Base-by-base conservation (phyloP, 306 rosid species). In the Acacia crassicarpa region DNA sequence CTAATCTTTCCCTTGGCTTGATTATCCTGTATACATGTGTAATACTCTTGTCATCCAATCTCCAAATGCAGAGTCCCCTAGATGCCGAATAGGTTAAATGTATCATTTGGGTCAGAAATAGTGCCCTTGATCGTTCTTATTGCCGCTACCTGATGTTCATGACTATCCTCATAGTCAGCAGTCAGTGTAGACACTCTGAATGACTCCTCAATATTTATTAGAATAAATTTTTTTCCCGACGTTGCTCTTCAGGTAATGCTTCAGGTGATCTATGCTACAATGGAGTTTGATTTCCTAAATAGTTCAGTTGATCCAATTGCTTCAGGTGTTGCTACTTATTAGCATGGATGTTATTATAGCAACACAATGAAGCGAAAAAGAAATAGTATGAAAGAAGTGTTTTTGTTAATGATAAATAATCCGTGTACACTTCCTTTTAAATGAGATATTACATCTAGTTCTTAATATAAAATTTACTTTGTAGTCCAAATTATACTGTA, bases 191-290 rank as follows among this genome's bases (percentile, higher is more conserved):
- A 77, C 67, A 68, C 67, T 56, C 40, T 25, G 56, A 63, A 77
- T 63, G 58, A 25, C 59, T 40, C 59, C 83, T 46, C 86, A 74
- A 35, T 19, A 76, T 77, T 69, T 56, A 85, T 90, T 86, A 84
- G 88, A 90, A 76, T 80, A 46, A 22, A 65, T 40, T 69, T 33
- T 6, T 65, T 40, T 17, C 67, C 51, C 46, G 35, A 67, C 43
- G 67, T 49, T 41, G 6, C 9, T 75, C 13, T 16, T 32, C 70
- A 27, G 46, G 41, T 65, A 74, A 44, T 67, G 71, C 15, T 61
- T 5, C 59, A 17, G 75, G 49, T 46, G 23, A 56, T 56, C 61
- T 6, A 56, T 56, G 62, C 62, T 8, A 8, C 25, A 56, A 56
- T 56, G 62, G 12, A 20, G 8, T 56, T 56, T 56, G 25, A 56